Evolutionary conservation across 768 basidiomycete genomes (phyloP), one percentile per base, ranked within the genome.

Genomic region (Trametes sanguinea): DNA sequence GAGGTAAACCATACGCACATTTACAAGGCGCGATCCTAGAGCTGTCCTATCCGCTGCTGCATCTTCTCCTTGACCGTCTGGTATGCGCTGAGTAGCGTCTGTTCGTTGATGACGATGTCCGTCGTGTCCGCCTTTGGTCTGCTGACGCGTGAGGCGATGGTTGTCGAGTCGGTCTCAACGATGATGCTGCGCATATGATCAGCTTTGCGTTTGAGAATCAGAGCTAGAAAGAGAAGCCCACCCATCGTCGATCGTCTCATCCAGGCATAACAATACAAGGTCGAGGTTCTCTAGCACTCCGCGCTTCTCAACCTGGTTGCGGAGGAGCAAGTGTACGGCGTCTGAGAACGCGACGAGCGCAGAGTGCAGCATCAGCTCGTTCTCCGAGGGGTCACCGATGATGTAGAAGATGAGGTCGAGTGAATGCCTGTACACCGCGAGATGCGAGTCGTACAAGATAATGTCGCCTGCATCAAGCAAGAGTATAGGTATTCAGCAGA

Each of bases 181-280:
- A 98, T 95, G 72, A 98, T 92, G 16, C 96, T 98, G 72, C 33
- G 14, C 55, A 37, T 50, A 22, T 9, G 13, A 16, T 22, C 6
- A 44, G 37, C 9, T 17, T 2, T 17, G 40, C 13, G 45, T 22
- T 4, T 3, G 2, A 27, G 37, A 51, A 14, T 13, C 9, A 30
- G 16, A 2, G n/a, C 17, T 2, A 0, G 6, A 17, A 43, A 32
- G 37, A 13, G 17, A 4, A 42, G 81, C 87, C 68, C 74, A 98
- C 96, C 97, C 97, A 72, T 99, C 95, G 75, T 99, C 97, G 61
- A 98, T 87, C 2, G 94, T 96, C 79, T 99, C 97, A 75, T 98
- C 97, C 53, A 98, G 77, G 69, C 95, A 95, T 27, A 99, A 77
- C 54, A 98, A 74, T 9, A 97, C 92, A 57, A 98, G 71, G 76